Percentiles rank a stretch among this genome's conserved stretches.
These are phyloP conservation scores for Trichomonascaceae sp. DNA, from an alignment of 1,139 yeast genomes.

Conservation along the genomic window DNA sequence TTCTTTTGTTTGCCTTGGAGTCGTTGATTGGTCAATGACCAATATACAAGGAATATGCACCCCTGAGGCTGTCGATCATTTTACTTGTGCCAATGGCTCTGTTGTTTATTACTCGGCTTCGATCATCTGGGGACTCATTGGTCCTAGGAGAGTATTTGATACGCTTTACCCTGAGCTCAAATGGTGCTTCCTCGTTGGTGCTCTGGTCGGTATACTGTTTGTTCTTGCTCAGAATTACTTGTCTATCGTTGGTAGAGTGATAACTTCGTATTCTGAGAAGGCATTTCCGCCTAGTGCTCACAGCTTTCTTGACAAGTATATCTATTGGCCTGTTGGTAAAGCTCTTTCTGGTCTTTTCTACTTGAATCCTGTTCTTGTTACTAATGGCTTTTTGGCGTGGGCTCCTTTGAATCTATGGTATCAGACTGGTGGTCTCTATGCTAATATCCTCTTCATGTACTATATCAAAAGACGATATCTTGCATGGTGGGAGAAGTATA, in stretches of 20 bases:
- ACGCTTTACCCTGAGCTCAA: constrained; percentile 42
- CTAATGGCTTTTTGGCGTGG: constrained; percentile 38
- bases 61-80: constrained; percentile 33
- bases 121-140: constrained; percentile 53
- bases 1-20: constrained; percentile 45
- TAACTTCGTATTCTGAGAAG: constrained; percentile 6
- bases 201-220: constrained; percentile 27
- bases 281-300: constrained; percentile 6
- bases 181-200: constrained; percentile 40
- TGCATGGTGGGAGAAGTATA: constrained; percentile 61
- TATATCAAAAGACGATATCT: constrained; percentile 44
- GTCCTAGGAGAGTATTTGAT: constrained; percentile 51
- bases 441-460: constrained; percentile 49
- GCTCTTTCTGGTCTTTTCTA: constrained; percentile 13
- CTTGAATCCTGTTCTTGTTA: constrained; percentile 45
- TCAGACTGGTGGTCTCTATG: constrained; percentile 43
- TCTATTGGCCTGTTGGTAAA: constrained; percentile 38
- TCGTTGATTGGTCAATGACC: constrained; percentile 47
- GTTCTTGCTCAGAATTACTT: constrained; percentile 12
- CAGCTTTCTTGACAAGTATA: constrained; percentile 11
- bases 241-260: constrained; percentile 33
- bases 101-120: constrained; percentile 47
- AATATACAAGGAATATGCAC: constrained; percentile 46
- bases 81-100: constrained; percentile 36
- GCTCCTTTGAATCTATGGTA: constrained; percentile 51